A percentile compares a stretch with the other conserved stretches of the same genome.
These are phyloP conservation scores for Flaveria trinervia DNA, from an alignment of 129 eudicot species.

Conservation along the genomic window DNA sequence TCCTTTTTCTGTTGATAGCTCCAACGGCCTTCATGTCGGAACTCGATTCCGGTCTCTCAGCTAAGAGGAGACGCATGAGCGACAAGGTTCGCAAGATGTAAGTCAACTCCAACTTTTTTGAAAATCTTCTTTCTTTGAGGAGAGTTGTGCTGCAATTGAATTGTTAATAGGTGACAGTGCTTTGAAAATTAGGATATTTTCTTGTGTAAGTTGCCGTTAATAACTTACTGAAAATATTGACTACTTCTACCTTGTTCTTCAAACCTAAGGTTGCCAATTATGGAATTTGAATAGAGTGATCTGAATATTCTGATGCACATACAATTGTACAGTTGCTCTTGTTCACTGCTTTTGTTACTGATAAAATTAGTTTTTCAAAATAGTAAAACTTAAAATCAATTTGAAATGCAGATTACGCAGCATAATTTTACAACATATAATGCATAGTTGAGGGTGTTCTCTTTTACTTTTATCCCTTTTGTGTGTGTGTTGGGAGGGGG, in stretches of 20 bases:
- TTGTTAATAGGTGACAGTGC: no score
- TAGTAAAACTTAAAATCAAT: background rate
- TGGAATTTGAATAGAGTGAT: no score
- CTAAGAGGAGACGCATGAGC: slow-evolving; percentile 70
- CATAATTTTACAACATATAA: background rate
- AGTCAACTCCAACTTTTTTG: slow-evolving; percentile 25
- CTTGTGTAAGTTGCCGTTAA: no score
- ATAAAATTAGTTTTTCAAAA: no score
- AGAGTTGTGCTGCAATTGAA: background rate
- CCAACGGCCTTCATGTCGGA: slow-evolving; percentile 44
- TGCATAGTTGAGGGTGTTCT: background rate
- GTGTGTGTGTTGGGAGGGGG: background rate
- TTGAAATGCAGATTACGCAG: background rate
- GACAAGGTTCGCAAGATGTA: slow-evolving; percentile 82
- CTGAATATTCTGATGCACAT: background rate
- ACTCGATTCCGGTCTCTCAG: slow-evolving; percentile 38
- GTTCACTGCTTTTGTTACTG: background rate
- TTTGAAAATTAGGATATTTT: no score
- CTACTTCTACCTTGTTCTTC: no score
- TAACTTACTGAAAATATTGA: no score
- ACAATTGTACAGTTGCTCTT: background rate
- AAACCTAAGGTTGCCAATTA: no score
- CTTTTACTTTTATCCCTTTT: background rate
- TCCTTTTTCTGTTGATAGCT: slow-evolving; percentile 42
- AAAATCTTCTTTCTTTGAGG: background rate